Evolutionary conservation across 306 rosid species (phyloP), one percentile per base, ranked within the genome.

Genomic region (Fragaria iinumae): DNA sequence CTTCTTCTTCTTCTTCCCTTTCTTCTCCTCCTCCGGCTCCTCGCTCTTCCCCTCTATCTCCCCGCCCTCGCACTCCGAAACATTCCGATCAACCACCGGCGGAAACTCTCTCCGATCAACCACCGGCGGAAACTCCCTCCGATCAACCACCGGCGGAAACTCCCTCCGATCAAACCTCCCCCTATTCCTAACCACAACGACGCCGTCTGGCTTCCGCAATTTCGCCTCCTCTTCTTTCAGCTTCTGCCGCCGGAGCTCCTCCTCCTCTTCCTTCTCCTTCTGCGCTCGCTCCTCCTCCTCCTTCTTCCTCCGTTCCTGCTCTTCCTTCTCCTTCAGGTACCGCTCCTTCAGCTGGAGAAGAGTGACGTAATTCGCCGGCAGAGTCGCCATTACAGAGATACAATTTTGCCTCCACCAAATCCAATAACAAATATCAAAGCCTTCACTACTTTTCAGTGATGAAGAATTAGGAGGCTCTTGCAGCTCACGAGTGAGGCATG

Each of bases 321-420:
- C 68, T 32, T 80, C 74, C 69, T 67, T 27, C 69, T 74, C 74
- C 64, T 45, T 36, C 59, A 87, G 83, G 93, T 91, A 88, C 2
- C 86, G 89, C 69, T 88, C 86, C 20, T 81, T 83, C 68, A 93
- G 98, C 0, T 88, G 83, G 69, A 43, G 73, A 47, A 90, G 52
- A 48, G 86, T 84, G 77, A 93, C 86, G 57, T 84, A 93, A 78
- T 93, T 86, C 53, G 91, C 29, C 34, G 96, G 93, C 18, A 85
- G 60, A 73, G 90, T 57, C 68, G 66, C 88, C 87, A 80, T 79
- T 10, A 10, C 6, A 71, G 36, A 21, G 11, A 45, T 34, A 8
- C n/a, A 50, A 50, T 50, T 50, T 50, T 50, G 48, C 11, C 48
- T 44, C 45, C 45, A 10, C 45, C 45, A 10, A 43, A 39, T 39